These are phyloP conservation scores for Rhodotorula diobovata DNA, from an alignment of 768 basidiomycete genomes.

Conservation along the genomic window DNA sequence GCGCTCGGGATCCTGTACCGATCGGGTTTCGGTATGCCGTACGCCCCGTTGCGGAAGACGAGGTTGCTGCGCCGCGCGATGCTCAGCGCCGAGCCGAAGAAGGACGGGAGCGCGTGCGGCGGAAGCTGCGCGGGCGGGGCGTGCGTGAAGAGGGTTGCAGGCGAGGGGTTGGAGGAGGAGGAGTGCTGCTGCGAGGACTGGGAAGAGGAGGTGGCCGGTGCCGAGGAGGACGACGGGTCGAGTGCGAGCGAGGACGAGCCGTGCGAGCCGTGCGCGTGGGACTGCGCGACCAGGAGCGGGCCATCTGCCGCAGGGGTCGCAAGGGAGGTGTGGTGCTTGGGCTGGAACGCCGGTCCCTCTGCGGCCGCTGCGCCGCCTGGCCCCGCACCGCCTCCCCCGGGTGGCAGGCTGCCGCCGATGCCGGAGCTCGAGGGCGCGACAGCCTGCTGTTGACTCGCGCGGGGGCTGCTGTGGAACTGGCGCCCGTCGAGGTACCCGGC, in stretches of 20 bases:
- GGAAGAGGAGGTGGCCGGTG: constrained; percentile 34
- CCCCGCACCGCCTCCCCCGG: background rate
- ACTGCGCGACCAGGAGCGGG: background rate
- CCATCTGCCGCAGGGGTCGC: constrained; percentile 1
- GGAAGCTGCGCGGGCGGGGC: constrained; percentile 18
- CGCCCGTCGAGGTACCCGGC: background rate
- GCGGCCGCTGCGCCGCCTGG: no score
- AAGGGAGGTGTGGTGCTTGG: constrained; percentile 6
- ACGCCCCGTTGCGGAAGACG: constrained; percentile 71
- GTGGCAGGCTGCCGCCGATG: background rate
- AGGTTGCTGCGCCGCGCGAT: constrained; percentile 48
- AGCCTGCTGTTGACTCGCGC: constrained; percentile 3
- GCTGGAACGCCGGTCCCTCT: background rate
- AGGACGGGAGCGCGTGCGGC: constrained; percentile 26
- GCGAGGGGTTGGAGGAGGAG: constrained; percentile 47
- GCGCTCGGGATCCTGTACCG: constrained; percentile 39
- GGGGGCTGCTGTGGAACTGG: background rate
- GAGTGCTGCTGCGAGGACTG: background rate
- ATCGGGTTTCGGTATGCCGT: constrained; percentile 70
- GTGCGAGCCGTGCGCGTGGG: background rate
- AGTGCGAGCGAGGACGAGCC: background rate
- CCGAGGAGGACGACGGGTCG: background rate
- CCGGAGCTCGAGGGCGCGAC: background rate
- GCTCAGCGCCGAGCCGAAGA: constrained; percentile 41
- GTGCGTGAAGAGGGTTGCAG: constrained; percentile 42